These are phyloP conservation scores for Gymnopilus dilepis DNA, from an alignment of 768 basidiomycete genomes.

Conservation along the genomic window DNA sequence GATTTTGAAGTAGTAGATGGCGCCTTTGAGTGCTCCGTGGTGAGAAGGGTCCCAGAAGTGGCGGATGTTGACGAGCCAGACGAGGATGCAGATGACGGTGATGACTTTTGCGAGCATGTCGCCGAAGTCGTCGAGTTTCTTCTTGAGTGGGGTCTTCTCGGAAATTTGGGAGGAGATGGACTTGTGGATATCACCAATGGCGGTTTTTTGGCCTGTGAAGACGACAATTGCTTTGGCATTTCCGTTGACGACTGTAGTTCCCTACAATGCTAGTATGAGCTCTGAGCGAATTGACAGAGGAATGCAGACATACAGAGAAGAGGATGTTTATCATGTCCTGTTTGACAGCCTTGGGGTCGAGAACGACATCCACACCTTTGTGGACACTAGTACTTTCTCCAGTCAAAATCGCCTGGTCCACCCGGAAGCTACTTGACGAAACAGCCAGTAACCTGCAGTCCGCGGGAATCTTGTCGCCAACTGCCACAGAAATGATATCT, in stretches of 20 bases:
- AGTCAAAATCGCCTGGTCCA: conserved; percentile 97
- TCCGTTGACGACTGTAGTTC: conserved; percentile 96
- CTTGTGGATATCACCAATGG: conserved; percentile 97
- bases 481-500: conserved; percentile 88
- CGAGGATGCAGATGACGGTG: conserved; percentile 93
- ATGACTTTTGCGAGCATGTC: conserved; percentile 98
- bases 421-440: conserved; percentile 89
- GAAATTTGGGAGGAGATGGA: conserved; percentile 92
- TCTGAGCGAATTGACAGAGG: conserved; percentile 1
- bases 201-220: conserved; percentile 84
- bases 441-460: conserved; percentile 91
- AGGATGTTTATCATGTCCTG: conserved; percentile 98
- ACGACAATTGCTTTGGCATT: conserved; percentile 87
- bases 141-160: conserved; percentile 97
- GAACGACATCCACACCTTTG: conserved; percentile 73
- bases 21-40: conserved; percentile 88
- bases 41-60: conserved; percentile 97
- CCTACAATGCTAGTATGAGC: conserved; percentile 48
- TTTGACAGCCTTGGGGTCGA: conserved; percentile 84
- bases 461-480: conserved; percentile 95
- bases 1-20: conserved; percentile 99
- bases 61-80: conserved; percentile 96
- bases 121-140: conserved; percentile 97
- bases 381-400: conserved; percentile 91
- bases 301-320: conserved; percentile 71